Base-by-base conservation (phyloP, 176 grass and related monocot species). In the Hyparrhenia diplandra region DNA sequence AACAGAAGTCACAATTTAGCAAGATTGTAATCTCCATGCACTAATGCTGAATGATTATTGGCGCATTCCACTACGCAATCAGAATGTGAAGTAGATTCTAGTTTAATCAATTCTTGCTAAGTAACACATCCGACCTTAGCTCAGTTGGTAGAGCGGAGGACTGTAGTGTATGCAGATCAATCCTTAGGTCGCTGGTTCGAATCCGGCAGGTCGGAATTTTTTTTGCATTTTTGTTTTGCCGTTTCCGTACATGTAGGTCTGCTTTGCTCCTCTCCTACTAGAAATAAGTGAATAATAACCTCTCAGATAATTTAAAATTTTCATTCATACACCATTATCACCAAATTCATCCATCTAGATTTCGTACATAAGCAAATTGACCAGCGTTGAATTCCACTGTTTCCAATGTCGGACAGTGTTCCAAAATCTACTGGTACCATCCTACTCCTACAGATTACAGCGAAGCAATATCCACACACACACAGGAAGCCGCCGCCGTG, bases 111-210 rank as follows among this genome's bases (percentile, higher is more conserved):
- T 32, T 32, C 31, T 13, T 9, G 5, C 37, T 9, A 8, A 1
- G 0, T 1, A 10, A 47, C 40, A 1, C 0, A 62, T 16, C 89
- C 94, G 86, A 93, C 87, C 91, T 97, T 94, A 97, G 94, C 94
- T 97, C 91, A 94, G 94, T 94, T 94, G 94, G 94, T 91, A 97
- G 89, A 97, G 91, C 89, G 94, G 94, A 97, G 91, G 91, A 97
- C 91, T 97, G 94, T 97, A 97, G 91, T 91, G 0, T 0, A 0
- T 24, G 66, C 83, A 85, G 75, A 65, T 35, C 0, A 45, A 94
- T 97, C 94, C 91, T 94, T 97, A 94, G 91, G 89, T 92, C 91
- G 91, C 91, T 97, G 89, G 91, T 94, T 94, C 91, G 91, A 97
- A 92, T 97, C 91, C 87, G 94, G 91, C 89, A 94, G 89, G 91